A percentile compares a stretch with the other conserved stretches of the same genome.
Conservation (phyloP, 2,329 filamentous ascomycete species). For the Epichloe bromicola region DNA sequence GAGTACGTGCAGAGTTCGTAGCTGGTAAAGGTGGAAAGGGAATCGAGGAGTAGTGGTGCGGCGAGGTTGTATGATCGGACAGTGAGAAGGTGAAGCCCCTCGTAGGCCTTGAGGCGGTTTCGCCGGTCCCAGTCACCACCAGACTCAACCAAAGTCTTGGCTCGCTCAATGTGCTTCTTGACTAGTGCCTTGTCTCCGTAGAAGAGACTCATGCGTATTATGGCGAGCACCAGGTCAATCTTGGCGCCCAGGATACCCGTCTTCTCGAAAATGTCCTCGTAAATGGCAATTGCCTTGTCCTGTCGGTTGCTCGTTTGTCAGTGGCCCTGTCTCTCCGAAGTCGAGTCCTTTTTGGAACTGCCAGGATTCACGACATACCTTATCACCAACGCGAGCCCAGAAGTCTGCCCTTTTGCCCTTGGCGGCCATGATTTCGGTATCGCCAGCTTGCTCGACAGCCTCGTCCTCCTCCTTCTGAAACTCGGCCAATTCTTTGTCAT, state of each 20-base stretch:
- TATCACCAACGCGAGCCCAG: conserved; percentile 90
- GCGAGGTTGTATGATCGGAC: conserved; percentile 81
- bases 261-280: conserved; percentile 91
- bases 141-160: conserved; percentile 78
- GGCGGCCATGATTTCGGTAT: conserved; percentile 87
- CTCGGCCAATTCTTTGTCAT: conserved; percentile 62
- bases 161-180: conserved; percentile 87
- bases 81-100: conserved; percentile 85
- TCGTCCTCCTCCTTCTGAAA: conserved; percentile 85
- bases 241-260: conserved; percentile 94
- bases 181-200: conserved; percentile 87
- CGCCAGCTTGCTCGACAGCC: conserved; percentile 87
- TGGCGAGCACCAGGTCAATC: conserved; percentile 92
- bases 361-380: conserved; percentile 40
- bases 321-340: neutral
- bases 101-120: conserved; percentile 97
- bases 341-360: neutral
- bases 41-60: conserved; percentile 88
- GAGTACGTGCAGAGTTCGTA: conserved; percentile 98
- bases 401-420: conserved; percentile 93
- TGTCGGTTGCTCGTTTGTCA: conserved; percentile 22
- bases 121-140: conserved; percentile 97
- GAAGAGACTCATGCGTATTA: conserved; percentile 91
- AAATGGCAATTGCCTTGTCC: conserved; percentile 88
- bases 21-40: conserved; percentile 93